Base-by-base conservation (phyloP, 139 green algal species). In the Chlorella sp. region DNA sequence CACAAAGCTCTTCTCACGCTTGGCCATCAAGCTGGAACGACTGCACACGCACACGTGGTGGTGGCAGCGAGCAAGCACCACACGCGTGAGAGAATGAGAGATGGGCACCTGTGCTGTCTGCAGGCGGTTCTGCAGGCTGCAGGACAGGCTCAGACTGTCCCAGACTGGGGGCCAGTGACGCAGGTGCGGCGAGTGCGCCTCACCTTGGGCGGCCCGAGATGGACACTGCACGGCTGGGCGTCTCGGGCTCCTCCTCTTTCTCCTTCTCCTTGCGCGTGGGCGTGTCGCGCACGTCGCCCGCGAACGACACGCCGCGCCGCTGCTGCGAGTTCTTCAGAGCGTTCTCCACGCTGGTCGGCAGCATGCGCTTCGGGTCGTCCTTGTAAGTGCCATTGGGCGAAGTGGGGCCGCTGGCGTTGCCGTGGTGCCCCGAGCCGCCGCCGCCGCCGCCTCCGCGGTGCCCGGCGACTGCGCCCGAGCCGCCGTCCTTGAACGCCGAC, bases 1-100 rank as follows among this genome's bases (percentile, higher is more conserved):
- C 5, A 84, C 71, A 32, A 74, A 74, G 32, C 49, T 62, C 35
- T 68, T 42, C 27, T 35, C 31, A 29, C 50, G 70, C 31, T 69
- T 75, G 32, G 64, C 30, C 30, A 2, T 3, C 29, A 61, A 26
- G 42, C 49, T 63, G 29, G 5, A 27, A 14, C 42, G 36, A 49
- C 67, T 72, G 67, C 67, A 72, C 30, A n/a, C n/a, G n/a, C n/a
- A n/a, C n/a, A n/a, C n/a, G n/a, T n/a, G n/a, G n/a, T n/a, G n/a
- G n/a, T n/a, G n/a, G n/a, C n/a, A 49, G 20, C 55, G 27, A 31
- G 42, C 42, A 17, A 55, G 42, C 10, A 17, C 10, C 42, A 55
- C n/a, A n/a, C n/a, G n/a, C n/a, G n/a, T n/a, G n/a, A n/a, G 6
- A 31, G 55, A 27, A 31, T 10, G 55, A 10, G 20, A 64, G 55